Evolutionary conservation across 108 stramenopile genomes (phyloP), one percentile per base, ranked within the genome.

Genomic region (Nitzschia palea): DNA sequence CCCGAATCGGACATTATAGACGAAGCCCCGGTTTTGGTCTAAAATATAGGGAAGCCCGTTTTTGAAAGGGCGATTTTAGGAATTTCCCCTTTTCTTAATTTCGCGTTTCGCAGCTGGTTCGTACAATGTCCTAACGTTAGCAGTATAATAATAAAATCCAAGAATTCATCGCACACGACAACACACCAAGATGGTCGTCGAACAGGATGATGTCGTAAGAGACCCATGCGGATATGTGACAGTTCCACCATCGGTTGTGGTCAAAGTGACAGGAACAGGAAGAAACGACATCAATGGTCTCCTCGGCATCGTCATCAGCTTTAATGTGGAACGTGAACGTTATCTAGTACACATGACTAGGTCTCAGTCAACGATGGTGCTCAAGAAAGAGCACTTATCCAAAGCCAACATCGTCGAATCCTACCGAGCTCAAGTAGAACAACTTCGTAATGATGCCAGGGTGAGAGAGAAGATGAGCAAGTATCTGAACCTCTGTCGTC

Each of bases 151-250:
- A n/a, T n/a, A n/a, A n/a, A n/a, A n/a, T n/a, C n/a, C n/a, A n/a
- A n/a, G n/a, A n/a, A n/a, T n/a, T n/a, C n/a, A n/a, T n/a, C n/a
- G n/a, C n/a, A n/a, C n/a, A n/a, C n/a, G n/a, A n/a, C n/a, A n/a
- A n/a, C n/a, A n/a, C n/a, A n/a, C n/a, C n/a, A n/a, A n/a, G n/a
- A 42, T 42, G 42, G 42, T 14, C 9, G 42, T 42, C 12, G 42
- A 42, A 42, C 12, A 14, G 9, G 47, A 48, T 5, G 47, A 48
- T 20, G 47, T 18, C 9, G 4, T 48, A 5, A 57, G 50, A 55
- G 85, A 86, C 57, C 85, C 85, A 0, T 56, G 65, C 6, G 75
- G 75, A 3, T 79, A 68, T 62, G 53, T 86, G 33, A 80, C 70
- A 4, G 62, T 62, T 30, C 83, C 79, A 30, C 79, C 76, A 35